A percentile compares a stretch with the other conserved stretches of the same genome.
These are phyloP conservation scores for Metschnikowia lochheadii DNA, from an alignment of 805 yeast genomes.

Conservation along the genomic window DNA sequence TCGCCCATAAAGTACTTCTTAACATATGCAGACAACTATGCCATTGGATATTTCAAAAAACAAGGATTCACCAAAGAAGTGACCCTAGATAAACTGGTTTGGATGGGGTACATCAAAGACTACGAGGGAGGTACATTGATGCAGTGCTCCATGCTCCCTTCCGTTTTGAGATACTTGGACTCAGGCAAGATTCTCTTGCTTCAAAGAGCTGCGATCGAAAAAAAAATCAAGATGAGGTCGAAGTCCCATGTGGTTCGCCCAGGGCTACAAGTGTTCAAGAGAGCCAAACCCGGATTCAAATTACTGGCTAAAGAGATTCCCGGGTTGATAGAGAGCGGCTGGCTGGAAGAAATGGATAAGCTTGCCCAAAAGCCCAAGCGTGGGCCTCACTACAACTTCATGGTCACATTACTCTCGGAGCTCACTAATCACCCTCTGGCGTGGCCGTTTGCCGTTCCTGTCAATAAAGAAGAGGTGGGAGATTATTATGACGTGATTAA, in stretches of 20 bases:
- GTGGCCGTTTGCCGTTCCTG: constrained; percentile 97
- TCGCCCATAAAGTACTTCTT: constrained; percentile 80
- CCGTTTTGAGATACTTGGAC: constrained; percentile 76
- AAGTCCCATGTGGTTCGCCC: constrained; percentile 76
- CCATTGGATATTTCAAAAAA: constrained; percentile 96
- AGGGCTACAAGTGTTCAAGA: constrained; percentile 74
- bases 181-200: constrained; percentile 77
- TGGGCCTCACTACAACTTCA: constrained; percentile 89
- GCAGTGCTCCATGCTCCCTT: constrained; percentile 95
- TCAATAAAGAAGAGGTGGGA: constrained; percentile 87
- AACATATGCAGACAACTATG: constrained; percentile 97
- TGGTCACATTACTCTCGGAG: constrained; percentile 85
- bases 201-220: constrained; percentile 87
- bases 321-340: constrained; percentile 88
- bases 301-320: constrained; percentile 60
- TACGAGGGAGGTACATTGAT: constrained; percentile 98
- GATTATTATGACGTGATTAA: constrained; percentile 95
- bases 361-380: constrained; percentile 91
- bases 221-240: constrained; percentile 75
- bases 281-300: constrained; percentile 44
- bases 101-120: constrained; percentile 99
- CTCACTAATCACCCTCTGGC: constrained; percentile 93
- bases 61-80: constrained; percentile 98
- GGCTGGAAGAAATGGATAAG: constrained; percentile 98
- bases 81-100: constrained; percentile 72